Evolutionary conservation across 306 rosid species (phyloP), one percentile per base, ranked within the genome.

Genomic region (Herpetospermum pedunculosum): DNA sequence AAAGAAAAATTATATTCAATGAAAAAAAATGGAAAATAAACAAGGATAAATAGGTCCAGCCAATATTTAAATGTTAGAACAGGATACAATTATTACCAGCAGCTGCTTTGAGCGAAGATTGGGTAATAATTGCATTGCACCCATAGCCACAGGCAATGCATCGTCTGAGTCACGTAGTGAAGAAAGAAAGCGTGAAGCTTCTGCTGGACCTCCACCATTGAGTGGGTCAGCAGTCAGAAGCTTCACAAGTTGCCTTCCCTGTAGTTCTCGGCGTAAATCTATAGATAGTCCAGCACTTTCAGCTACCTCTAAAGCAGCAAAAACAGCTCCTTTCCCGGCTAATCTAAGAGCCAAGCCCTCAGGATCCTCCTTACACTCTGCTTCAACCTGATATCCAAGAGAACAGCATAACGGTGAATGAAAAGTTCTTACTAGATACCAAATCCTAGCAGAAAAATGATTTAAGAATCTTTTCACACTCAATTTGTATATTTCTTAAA

Each of bases 171-270:
- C 97, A 75, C 96, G 87, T 70, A 93, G 81, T 18, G 98, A 93
- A 76, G 98, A 93, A 81, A 93, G 98, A 84, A 93, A 93, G 40
- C 97, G 98, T 5, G 98, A 93, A 75, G 97, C 98, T 89, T 93
- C 98, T 76, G 98, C 97, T 69, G 97, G 97, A 79, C 97, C 98
- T 50, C 98, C 98, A 60, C 98, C 98, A 84, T 81, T 89, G 53
- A 93, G 98, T 75, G 98, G 98, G 76, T 93, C 98, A 19, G 98
- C 98, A 50, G 97, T 91, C 67, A 93, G 86, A 88, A 93, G 98
- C 81, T 93, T 93, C 85, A 93, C 98, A 79, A 93, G 98, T 81
- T 93, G 98, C 67, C 98, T 84, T 60, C 98, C 98, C 82, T 93
- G 88, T 81, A 93, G 82, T 81, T 93, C 98, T 85, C 98, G 88